Evolutionary conservation across 2,329 filamentous ascomycete genomes (phyloP), one percentile per base, ranked within the genome.

Genomic region (Xylariaceae sp.): DNA sequence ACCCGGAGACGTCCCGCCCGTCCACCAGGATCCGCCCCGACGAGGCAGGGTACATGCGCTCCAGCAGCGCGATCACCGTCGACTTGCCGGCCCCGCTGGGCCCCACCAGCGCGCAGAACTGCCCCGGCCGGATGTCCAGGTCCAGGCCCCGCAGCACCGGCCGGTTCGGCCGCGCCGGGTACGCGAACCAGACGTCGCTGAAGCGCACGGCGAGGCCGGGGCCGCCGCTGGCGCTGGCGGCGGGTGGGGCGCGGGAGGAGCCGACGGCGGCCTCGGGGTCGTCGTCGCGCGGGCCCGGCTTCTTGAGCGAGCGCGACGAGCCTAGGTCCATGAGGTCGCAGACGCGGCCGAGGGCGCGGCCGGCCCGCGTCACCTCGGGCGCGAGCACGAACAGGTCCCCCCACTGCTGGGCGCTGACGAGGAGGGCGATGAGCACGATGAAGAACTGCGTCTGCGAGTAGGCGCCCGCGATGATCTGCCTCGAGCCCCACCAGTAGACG

Each of bases 401-500:
- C 67, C 80, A 84, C 5, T 82, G 66, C 53, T 84, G 78, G 0
- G 83, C 81, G 36, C 77, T 80, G 24, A 87, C 76, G 2, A 89
- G 68, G 46, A 89, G 72, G 4, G 81, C 70, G 5, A 83, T 68
- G 4, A 86, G 65, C 6, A 88, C 79, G 46, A 84, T 81, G 54
- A 88, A 78, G 60, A 87, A 88, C n/a, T 82, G 71, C 19, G 77
- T 74, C 27, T 72, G 72, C 3, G 61, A 66, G 44, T 81, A 81
- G 36, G 74, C 61, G 4, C 82, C 81, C 26, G 70, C 65, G 32
- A 78, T 70, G 38, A 88, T 83, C 42, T 77, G 75, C 46, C 75
- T 80, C 0, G 81, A 71, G 3, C 83, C 83, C 81, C 83, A 89
- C 80, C 82, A 89, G 57, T 86, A 88, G 1, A 81, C 79, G 34